Conservation (phyloP, 1,284 basidiomycete species). For the Macrocystidia cucumis region DNA sequence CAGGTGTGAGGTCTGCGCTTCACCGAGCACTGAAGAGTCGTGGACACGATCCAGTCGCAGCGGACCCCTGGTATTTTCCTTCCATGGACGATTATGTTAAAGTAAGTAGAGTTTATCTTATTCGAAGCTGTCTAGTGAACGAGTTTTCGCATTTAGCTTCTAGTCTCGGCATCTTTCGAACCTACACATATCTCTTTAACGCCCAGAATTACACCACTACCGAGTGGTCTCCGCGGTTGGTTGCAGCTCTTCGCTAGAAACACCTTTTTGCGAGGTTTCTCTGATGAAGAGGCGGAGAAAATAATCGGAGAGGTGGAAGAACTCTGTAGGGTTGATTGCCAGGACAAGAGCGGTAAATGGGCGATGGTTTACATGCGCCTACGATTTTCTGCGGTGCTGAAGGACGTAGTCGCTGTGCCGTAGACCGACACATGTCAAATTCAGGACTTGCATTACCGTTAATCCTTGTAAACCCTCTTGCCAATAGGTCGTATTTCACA, state of each 20-base stretch:
- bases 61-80: conserved; percentile 85
- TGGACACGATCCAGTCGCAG: conserved; percentile 46
- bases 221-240: conserved; percentile 62
- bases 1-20: conserved; percentile 58
- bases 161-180: conserved; percentile 47
- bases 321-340: conserved; percentile 51
- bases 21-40: conserved; percentile 45
- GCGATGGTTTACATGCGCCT: conserved; percentile 67
- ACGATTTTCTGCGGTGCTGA: conserved; percentile 40
- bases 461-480: no score
- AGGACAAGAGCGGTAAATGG: conserved; percentile 54
- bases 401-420: conserved; percentile 9
- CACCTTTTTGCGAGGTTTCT: conserved; percentile 44
- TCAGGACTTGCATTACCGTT: no score
- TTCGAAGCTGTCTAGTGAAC: neutral
- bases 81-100: conserved; percentile 55
- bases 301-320: conserved; percentile 64
- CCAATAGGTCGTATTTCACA: no score
- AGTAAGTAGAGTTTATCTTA: conserved; percentile 24
- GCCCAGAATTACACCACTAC: conserved; percentile 64
- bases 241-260: conserved; percentile 57
- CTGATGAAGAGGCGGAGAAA: conserved; percentile 43
- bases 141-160: conserved; percentile 32
- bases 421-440: no score
- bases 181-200: conserved; percentile 49